These are phyloP conservation scores for Zygoascus biomembranicola DNA, from an alignment of 805 yeast genomes.

Conservation along the genomic window DNA sequence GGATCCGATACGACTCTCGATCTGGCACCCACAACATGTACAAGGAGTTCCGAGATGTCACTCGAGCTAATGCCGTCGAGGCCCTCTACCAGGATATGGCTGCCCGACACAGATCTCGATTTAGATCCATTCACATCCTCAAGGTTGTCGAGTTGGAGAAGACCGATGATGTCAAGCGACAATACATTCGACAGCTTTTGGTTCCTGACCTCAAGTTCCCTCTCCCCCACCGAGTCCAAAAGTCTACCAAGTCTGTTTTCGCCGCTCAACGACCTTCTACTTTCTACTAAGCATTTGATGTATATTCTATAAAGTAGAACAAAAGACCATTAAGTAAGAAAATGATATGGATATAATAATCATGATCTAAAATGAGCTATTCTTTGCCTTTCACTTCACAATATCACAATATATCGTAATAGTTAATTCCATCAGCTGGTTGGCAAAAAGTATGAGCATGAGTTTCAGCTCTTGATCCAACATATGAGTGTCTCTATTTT, in stretches of 20 bases:
- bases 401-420: no score
- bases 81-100: slow-evolving; percentile 99
- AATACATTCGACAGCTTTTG: slow-evolving; percentile 95
- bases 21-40: slow-evolving; percentile 99
- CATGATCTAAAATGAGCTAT: background rate
- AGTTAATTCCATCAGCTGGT: no score
- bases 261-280: slow-evolving; percentile 94
- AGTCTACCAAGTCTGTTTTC: slow-evolving; percentile 70
- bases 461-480: no score
- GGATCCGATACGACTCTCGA: slow-evolving; percentile 99
- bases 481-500: no score
- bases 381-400: no score
- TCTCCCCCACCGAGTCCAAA: slow-evolving; percentile 98
- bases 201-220: slow-evolving; percentile 97
- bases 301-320: background rate
- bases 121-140: slow-evolving; percentile 98
- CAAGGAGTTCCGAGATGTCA: slow-evolving; percentile 99
- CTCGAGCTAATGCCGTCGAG: slow-evolving; percentile 98
- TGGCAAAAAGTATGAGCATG: no score
- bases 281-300: slow-evolving; percentile 62
- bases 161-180: slow-evolving; percentile 98
- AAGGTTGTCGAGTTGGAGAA: slow-evolving; percentile 98
- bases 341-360: background rate
- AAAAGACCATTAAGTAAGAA: background rate
- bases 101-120: slow-evolving; percentile 99